These are phyloP conservation scores for Phytophthora pinifolia DNA, from an alignment of 352 stramenopile genomes.

Conservation along the genomic window DNA sequence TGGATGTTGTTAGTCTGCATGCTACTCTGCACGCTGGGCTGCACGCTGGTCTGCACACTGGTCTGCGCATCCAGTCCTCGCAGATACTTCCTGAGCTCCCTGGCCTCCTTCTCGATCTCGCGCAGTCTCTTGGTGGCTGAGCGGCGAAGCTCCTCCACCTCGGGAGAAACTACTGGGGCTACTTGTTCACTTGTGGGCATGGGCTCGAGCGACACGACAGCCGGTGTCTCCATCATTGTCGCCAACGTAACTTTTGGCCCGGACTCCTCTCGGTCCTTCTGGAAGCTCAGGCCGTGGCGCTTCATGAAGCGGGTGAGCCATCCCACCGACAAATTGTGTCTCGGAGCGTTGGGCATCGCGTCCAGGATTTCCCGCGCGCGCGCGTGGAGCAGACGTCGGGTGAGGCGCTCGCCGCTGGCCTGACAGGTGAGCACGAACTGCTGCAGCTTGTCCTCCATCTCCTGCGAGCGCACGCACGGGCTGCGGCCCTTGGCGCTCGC, in stretches of 20 bases:
- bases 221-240: neutral
- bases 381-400: conserved; percentile 12
- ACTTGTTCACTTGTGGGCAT: neutral
- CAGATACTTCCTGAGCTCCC: conserved; percentile 24
- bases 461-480: conserved; percentile 17
- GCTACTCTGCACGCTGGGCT: neutral
- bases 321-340: conserved; percentile 20
- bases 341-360: conserved; percentile 16
- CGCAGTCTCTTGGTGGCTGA: conserved; percentile 21
- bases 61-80: conserved; percentile 10
- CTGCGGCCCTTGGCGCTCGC: conserved; percentile 12
- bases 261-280: conserved; percentile 12
- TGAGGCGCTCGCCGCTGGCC: conserved; percentile 6
- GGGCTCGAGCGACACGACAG: conserved; percentile 1
- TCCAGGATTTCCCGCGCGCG: conserved; percentile 21
- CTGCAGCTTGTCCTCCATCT: conserved; percentile 19
- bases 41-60: no score
- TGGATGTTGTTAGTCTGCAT: neutral
- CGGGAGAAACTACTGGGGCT: no score
- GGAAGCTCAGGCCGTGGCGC: conserved; percentile 23
- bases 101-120: conserved; percentile 27
- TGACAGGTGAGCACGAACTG: conserved; percentile 13
- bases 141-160: conserved; percentile 16
- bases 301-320: conserved; percentile 33
- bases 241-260: neutral